Conservation (phyloP, 768 basidiomycete genomes). For the Lenzites betulinus region DNA sequence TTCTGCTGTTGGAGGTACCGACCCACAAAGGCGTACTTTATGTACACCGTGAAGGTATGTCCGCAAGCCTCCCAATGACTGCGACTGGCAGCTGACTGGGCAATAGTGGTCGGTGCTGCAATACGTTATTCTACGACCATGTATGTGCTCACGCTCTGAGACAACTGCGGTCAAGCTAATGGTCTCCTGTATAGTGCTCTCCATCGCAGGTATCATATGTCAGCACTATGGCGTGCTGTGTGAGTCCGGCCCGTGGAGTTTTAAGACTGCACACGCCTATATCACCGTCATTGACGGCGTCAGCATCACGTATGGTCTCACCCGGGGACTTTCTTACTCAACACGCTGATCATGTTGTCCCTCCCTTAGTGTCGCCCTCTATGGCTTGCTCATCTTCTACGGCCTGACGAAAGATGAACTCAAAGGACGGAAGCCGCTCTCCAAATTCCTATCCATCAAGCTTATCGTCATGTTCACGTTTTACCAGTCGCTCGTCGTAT, state of each 20-base stretch:
- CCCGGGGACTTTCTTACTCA: not conserved
- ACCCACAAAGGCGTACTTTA: constrained; percentile 88
- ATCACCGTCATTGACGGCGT: constrained; percentile 74
- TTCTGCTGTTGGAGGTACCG: constrained; percentile 83
- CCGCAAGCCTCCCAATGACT: not conserved
- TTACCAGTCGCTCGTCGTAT: constrained; percentile 78
- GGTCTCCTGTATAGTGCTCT: constrained; percentile 42
- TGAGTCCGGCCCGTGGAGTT: constrained; percentile 56
- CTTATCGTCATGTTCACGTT: constrained; percentile 87
- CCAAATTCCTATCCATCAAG: constrained; percentile 88
- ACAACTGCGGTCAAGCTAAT: not conserved
- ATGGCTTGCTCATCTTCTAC: constrained; percentile 85
- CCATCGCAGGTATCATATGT: constrained; percentile 80
- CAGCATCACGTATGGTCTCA: constrained; percentile 66
- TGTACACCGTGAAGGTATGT: constrained; percentile 80
- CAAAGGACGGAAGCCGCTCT: constrained; percentile 70
- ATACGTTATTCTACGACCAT: constrained; percentile 76
- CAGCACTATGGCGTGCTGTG: constrained; percentile 72
- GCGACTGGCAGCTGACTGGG: not conserved
- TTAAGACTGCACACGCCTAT: constrained; percentile 68
- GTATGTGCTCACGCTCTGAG: constrained; percentile 27
- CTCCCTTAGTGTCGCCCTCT: constrained; percentile 67
- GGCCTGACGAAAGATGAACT: constrained; percentile 80
- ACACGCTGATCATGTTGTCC: not conserved
- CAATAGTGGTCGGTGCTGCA: constrained; percentile 84